Conservation (phyloP, 1,139 yeast genomes). For the Ogataea hybrid region DNA sequence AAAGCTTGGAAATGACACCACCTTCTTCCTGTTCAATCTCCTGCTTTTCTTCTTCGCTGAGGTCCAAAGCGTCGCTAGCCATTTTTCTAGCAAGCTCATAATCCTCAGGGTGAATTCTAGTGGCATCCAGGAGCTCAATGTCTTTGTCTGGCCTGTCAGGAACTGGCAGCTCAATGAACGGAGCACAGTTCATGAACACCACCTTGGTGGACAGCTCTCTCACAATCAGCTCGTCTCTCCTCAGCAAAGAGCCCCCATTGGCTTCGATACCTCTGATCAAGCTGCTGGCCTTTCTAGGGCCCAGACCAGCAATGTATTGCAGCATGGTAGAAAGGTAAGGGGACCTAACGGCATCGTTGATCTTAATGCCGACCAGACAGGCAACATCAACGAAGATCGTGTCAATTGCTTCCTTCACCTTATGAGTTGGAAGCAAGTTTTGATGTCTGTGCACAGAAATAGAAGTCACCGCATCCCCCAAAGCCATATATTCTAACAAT, state of each 20-base stretch:
- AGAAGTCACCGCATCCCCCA: conserved; percentile 71
- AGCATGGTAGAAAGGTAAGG: conserved; percentile 67
- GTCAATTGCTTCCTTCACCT: conserved; percentile 65
- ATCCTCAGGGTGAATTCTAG: conserved; percentile 97
- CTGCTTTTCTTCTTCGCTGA: conserved; percentile 90
- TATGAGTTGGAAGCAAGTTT: conserved; percentile 62
- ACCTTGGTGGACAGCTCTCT: conserved; percentile 74
- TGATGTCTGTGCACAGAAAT: conserved; percentile 77
- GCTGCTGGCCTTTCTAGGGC: conserved; percentile 93
- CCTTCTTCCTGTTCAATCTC: conserved; percentile 65
- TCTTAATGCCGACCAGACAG: conserved; percentile 89
- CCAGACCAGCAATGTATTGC: conserved; percentile 85
- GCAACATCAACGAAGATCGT: conserved; percentile 87
- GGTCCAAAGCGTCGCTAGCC: conserved; percentile 97
- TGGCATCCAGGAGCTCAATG: conserved; percentile 84
- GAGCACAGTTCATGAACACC: conserved; percentile 88
- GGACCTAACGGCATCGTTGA: conserved; percentile 83
- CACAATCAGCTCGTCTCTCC: conserved; percentile 76
- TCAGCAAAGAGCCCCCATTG: conserved; percentile 66
- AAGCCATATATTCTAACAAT: conserved; percentile 77
- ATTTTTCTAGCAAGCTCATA: conserved; percentile 92
- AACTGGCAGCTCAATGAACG: conserved; percentile 81
- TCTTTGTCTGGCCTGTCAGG: conserved; percentile 54
- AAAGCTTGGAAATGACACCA: conserved; percentile 79
- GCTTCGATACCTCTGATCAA: conserved; percentile 78